Percentiles rank a stretch among this genome's conserved stretches.
phyloP scores from a whole-genome alignment of 2,329 filamentous ascomycete genomes.

The Diatrype stigma region DNA sequence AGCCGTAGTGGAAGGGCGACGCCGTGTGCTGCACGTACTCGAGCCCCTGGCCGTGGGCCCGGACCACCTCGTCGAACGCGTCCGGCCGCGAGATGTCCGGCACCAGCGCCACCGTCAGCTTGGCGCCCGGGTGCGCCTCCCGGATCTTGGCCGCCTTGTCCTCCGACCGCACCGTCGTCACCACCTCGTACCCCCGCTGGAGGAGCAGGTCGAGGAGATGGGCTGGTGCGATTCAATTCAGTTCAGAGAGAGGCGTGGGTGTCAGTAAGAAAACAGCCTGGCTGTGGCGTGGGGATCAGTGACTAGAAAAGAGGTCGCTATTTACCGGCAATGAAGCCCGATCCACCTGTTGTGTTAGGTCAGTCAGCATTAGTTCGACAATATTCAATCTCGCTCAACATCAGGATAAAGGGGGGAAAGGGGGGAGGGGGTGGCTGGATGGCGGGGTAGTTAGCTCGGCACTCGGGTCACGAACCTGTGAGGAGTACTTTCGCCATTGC shows the following conservation, averaged over 20 bases:
- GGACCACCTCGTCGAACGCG: conserved; percentile 66
- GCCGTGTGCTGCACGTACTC: conserved; percentile 58
- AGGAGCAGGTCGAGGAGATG: conserved; percentile 54
- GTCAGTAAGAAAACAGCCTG: not conserved
- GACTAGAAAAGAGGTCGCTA: conserved; percentile 1
- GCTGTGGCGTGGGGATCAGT: not conserved
- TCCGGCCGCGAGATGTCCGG: conserved; percentile 69
- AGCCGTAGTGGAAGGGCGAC: conserved; percentile 54
- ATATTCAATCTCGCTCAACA: no score
- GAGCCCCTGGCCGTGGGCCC: conserved; percentile 44
- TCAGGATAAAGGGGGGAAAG: not conserved
- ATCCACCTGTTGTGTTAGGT: conserved; percentile 35
- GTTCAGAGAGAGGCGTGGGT: not conserved
- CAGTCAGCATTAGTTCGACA: no score
- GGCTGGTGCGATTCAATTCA: conserved; percentile 29
- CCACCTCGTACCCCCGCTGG: conserved; percentile 44
- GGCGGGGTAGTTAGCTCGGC: not conserved
- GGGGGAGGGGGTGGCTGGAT: not conserved
- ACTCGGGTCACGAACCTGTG: not conserved
- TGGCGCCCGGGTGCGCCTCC: conserved; percentile 41
- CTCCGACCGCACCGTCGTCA: conserved; percentile 53
- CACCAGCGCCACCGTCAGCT: conserved; percentile 57
- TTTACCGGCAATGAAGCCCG: conserved; percentile 49
- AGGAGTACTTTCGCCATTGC: not conserved
- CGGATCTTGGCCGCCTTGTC: conserved; percentile 50